A percentile compares a stretch with the other conserved stretches of the same genome.
phyloP scores from a whole-genome alignment of 163 green algal genomes.

The Coccomyxa subellipsoidea region DNA sequence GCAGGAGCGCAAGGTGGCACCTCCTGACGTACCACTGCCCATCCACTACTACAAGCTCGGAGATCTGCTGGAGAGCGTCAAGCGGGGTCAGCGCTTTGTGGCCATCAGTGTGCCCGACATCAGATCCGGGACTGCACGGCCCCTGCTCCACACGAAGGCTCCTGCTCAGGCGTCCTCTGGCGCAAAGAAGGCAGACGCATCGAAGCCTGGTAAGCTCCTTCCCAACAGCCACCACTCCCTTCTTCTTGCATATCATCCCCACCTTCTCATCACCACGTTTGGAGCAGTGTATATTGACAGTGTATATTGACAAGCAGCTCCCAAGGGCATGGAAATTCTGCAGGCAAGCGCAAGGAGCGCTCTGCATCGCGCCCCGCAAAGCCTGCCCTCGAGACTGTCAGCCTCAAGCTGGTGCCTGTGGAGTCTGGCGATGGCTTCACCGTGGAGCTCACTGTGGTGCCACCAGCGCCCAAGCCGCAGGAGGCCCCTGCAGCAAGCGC shows the following conservation, averaged over 20 bases:
- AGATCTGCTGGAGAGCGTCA: conserved; percentile 7
- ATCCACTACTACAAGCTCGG: conserved; percentile 15
- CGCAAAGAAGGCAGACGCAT: neutral
- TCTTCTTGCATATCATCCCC: no score
- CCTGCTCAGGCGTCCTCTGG: neutral
- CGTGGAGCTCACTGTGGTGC: neutral
- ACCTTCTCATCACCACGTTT: no score
- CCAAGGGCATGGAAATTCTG: neutral
- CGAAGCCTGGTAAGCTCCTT: neutral
- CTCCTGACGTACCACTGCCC: conserved; percentile 10
- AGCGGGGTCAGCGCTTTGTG: neutral
- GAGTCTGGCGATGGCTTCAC: neutral
- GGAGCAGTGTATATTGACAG: no score
- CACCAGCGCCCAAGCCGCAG: neutral
- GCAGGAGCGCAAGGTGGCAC: conserved; percentile 31
- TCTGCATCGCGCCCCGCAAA: neutral
- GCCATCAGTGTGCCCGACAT: neutral
- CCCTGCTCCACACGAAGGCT: neutral
- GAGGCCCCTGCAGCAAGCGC: neutral
- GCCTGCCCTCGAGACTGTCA: neutral
- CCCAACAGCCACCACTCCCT: neutral
- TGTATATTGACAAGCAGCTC: no score
- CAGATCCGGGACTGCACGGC: neutral
- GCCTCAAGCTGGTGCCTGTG: neutral
- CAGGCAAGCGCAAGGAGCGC: neutral